Evolutionary conservation across 352 stramenopile genomes (phyloP), one percentile per base, ranked within the genome.

Genomic region (Phytophthora fragariaefolia): DNA sequence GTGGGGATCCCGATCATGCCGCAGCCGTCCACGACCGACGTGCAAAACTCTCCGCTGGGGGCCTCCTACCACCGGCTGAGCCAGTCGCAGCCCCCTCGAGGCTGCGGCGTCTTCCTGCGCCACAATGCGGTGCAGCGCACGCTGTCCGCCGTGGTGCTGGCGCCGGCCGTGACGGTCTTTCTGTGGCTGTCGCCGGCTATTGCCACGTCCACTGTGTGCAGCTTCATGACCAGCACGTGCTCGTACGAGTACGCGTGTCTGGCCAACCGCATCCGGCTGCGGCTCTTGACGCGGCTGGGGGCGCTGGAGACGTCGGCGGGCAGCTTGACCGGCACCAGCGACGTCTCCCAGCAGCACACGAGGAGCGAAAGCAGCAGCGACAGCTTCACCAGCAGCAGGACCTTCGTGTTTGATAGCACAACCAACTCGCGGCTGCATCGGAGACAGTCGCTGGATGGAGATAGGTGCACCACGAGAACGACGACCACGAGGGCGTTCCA

Each of bases 181-280:
- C 65, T 93, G 15, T 89, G 82, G 82, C 36, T 78, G 30, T 91
- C 82, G 46, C 82, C 82, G 4, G 80, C 72, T 17, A 87, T 88
- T 53, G 82, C 79, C 0, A 89, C 80, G 12, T 78, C 80, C 27
- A 89, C 82, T 4, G 77, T 89, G 9, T 91, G 82, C 60, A 80
- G 73, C 42, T 84, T 87, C 23, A 63, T 91, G 34, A 82, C 71
- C 53, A 85, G 72, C 42, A 71, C 83, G 6, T 89, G 78, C 53
- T 74, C 68, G 24, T 93, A 89, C 73, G 84, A 93, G 50, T 93
- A 86, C 56, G 68, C 85, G 58, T 93, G 82, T 71, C 72, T 93
- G 32, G 76, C 82, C 3, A 77, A 88, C 62, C 75, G 85, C 52
- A 91, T 93, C 43, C 76, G 89, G 34, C 53, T 74, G 53, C 76